A percentile compares a stretch with the other conserved stretches of the same genome.
Conservation (phyloP, 2,329 filamentous ascomycete genomes). For the Cytospora piceicola region DNA sequence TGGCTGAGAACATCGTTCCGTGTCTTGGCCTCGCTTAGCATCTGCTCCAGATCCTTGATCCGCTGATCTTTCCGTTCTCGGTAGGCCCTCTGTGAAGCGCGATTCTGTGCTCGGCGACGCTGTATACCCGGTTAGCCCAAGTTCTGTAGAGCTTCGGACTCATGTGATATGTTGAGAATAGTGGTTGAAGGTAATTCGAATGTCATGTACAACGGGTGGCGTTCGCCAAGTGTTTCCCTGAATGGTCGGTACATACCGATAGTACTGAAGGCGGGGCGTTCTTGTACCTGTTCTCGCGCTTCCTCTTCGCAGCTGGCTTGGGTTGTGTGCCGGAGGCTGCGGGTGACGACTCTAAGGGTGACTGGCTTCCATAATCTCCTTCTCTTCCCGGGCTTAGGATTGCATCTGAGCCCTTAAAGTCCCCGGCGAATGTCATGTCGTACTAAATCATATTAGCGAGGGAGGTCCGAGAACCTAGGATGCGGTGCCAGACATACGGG, state of each 20-base stretch:
- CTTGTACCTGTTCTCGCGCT: constrained; percentile 57
- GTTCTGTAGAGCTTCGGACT: not conserved
- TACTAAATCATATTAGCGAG: constrained; percentile 38
- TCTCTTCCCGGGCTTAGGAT: constrained; percentile 34
- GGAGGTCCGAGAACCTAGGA: not conserved
- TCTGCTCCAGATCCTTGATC: constrained; percentile 64
- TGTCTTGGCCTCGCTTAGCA: constrained; percentile 57
- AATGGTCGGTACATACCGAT: constrained; percentile 43
- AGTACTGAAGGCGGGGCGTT: constrained; percentile 55
- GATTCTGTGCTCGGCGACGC: constrained; percentile 63
- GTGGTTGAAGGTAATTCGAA: not conserved
- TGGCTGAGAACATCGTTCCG: constrained; percentile 59
- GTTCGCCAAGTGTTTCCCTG: not conserved
- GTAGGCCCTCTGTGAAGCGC: constrained; percentile 64
- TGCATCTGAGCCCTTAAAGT: constrained; percentile 26
- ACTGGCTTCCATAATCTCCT: constrained; percentile 25
- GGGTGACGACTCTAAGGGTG: constrained; percentile 30
- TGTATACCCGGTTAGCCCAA: constrained; percentile 35
- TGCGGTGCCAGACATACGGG: constrained; percentile 37
- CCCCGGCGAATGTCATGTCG: constrained; percentile 38
- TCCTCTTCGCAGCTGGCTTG: constrained; percentile 50
- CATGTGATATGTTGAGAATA: not conserved
- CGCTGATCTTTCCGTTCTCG: constrained; percentile 67
- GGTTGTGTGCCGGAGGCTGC: constrained; percentile 34
- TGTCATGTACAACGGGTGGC: constrained; percentile 20